Percentiles rank a stretch among this genome's conserved stretches.
phyloP scores from a whole-genome alignment of 2,329 filamentous ascomycete genomes.

The Colletotrichum siamense region DNA sequence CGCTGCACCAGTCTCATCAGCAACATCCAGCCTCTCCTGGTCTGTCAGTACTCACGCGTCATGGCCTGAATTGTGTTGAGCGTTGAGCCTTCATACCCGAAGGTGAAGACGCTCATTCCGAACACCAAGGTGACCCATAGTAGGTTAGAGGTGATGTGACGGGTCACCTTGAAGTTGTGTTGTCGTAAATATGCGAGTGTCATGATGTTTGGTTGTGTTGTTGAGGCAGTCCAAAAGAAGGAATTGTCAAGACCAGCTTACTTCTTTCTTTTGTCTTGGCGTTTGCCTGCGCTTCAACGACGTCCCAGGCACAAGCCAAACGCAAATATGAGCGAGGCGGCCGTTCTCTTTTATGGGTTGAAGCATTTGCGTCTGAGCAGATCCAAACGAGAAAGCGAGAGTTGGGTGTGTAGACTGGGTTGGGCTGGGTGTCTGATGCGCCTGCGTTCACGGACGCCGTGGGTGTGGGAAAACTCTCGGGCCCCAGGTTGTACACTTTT shows the following conservation, averaged over 20 bases:
- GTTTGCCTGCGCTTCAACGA: background rate
- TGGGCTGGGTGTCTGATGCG: background rate
- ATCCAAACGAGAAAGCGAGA: background rate
- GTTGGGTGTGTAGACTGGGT: background rate
- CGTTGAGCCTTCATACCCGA: constrained; percentile 26
- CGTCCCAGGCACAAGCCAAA: no score
- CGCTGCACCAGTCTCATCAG: background rate
- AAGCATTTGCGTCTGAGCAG: background rate
- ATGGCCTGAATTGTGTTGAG: constrained; percentile 27
- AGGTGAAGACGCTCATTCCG: constrained; percentile 27
- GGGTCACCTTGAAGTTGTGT: constrained; percentile 25
- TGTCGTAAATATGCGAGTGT: constrained; percentile 13
- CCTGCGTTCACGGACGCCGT: constrained; percentile 6
- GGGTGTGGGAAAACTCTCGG: constrained; percentile 1
- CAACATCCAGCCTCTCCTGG: background rate
- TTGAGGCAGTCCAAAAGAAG: constrained; percentile 17
- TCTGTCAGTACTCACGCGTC: constrained; percentile 13
- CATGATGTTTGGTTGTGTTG: constrained; percentile 9
- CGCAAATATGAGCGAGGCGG: background rate
- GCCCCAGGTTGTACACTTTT: background rate
- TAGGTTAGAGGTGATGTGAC: constrained; percentile 23
- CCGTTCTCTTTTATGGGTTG: constrained; percentile 15
- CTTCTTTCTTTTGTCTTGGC: constrained; percentile 5
- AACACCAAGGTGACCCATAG: constrained; percentile 23
- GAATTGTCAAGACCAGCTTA: constrained; percentile 10